Percentiles rank a stretch among this genome's conserved stretches.
Conservation (phyloP, 2,329 filamentous ascomycete species). For the Hypoxylon sp. region DNA sequence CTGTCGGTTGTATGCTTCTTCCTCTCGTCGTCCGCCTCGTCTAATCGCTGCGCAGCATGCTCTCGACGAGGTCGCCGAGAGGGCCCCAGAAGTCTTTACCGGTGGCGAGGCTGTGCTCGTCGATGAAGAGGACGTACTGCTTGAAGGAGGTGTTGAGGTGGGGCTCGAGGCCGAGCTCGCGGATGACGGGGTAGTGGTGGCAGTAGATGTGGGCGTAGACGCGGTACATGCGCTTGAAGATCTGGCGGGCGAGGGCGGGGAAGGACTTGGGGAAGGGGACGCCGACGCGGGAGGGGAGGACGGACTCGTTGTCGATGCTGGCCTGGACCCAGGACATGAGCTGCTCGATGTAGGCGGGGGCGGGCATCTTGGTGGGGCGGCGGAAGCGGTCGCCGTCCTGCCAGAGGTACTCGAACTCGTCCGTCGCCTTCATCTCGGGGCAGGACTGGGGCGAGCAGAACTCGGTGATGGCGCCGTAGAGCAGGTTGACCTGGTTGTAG, state of each 20-base stretch:
- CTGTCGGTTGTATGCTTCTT: too few species aligned
- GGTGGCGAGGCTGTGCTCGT: conserved; percentile 91
- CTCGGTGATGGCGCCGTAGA: conserved; percentile 98
- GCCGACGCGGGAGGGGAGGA: conserved; percentile 94
- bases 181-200: conserved; percentile 97
- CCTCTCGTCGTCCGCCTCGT: background rate
- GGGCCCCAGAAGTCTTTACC: conserved; percentile 98
- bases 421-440: conserved; percentile 99
- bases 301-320: conserved; percentile 92
- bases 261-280: conserved; percentile 96
- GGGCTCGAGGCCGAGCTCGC: conserved; percentile 92
- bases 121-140: conserved; percentile 98
- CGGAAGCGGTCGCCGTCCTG: conserved; percentile 95
- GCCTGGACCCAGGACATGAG: conserved; percentile 96
- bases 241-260: conserved; percentile 85
- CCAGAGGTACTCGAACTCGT: conserved; percentile 99
- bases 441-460: conserved; percentile 98
- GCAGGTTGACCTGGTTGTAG: conserved; percentile 99
- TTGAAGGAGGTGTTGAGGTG: conserved; percentile 99
- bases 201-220: conserved; percentile 99
- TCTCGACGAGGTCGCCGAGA: conserved; percentile 93
- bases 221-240: conserved; percentile 98
- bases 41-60: conserved; percentile 92
- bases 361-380: conserved; percentile 96
- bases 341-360: conserved; percentile 96